Conservation (phyloP, 257 asterid species). For the Fraxinus excelsior region DNA sequence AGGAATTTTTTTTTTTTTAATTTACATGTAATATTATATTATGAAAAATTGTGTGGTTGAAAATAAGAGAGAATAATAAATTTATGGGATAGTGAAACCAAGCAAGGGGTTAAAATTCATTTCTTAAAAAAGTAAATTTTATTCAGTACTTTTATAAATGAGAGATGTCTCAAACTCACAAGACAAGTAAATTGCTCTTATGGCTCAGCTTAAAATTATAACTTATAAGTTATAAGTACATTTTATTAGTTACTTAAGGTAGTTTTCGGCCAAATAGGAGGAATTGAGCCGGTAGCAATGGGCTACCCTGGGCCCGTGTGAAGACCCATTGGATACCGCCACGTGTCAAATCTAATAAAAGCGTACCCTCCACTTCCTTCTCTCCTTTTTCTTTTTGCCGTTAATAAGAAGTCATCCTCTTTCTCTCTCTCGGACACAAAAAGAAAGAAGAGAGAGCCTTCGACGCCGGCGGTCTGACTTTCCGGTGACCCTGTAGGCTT, state of each 20-base stretch:
- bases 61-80: too few species aligned
- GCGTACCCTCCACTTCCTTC: constrained; percentile 20
- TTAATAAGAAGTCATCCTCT: constrained; percentile 41
- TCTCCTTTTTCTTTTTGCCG: constrained; percentile 36
- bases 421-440: constrained; percentile 33
- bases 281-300: not conserved
- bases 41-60: too few species aligned
- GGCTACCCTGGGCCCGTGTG: not conserved
- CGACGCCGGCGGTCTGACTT: not conserved
- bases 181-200: too few species aligned
- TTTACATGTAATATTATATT: too few species aligned
- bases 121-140: too few species aligned
- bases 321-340: constrained; percentile 5
- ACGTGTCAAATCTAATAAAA: constrained; percentile 37
- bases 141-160: too few species aligned
- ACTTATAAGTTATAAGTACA: not conserved
- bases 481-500: constrained; percentile 17
- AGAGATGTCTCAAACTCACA: too few species aligned
- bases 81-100: too few species aligned
- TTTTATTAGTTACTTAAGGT: too few species aligned
- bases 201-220: too few species aligned
- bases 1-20: too few species aligned
- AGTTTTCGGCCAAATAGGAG: not conserved
- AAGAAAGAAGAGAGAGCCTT: constrained; percentile 29
- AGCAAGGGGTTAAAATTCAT: too few species aligned